These are phyloP conservation scores for Prunus fruticosa DNA, from an alignment of 306 rosid species.

Conservation along the genomic window DNA sequence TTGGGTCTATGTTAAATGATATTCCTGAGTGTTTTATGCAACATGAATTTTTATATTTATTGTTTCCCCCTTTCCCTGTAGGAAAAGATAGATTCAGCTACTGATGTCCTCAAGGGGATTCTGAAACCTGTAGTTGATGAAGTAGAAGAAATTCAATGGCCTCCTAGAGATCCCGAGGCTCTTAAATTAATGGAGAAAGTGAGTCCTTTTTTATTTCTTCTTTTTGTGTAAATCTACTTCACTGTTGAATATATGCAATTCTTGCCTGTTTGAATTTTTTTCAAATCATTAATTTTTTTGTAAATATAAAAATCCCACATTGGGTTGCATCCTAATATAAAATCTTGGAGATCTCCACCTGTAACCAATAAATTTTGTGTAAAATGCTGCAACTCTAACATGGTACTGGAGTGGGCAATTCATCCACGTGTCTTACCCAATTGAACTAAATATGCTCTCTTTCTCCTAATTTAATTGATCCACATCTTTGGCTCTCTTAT, in stretches of 20 bases:
- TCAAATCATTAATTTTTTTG: neutral
- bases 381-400: neutral
- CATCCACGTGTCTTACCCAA: neutral
- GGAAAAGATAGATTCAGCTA: conserved; percentile 90
- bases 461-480: neutral
- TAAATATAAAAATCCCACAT: neutral
- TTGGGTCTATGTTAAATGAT: conserved; percentile 1
- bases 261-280: neutral
- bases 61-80: conserved; percentile 24
- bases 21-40: conserved; percentile 16
- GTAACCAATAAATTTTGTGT: neutral
- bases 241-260: neutral
- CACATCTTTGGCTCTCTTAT: neutral
- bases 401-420: neutral
- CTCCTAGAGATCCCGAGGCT: conserved; percentile 78
- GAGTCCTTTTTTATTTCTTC: conserved; percentile 3
- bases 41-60: neutral
- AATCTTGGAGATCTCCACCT: neutral
- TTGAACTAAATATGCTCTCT: neutral
- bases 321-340: neutral
- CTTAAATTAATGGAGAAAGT: conserved; percentile 71
- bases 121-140: conserved; percentile 74
- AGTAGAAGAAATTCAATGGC: conserved; percentile 82
- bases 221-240: neutral
- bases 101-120: conserved; percentile 77